Conservation (phyloP, 1,139 yeast genomes). For the Lodderomyces orthopsilosis region DNA sequence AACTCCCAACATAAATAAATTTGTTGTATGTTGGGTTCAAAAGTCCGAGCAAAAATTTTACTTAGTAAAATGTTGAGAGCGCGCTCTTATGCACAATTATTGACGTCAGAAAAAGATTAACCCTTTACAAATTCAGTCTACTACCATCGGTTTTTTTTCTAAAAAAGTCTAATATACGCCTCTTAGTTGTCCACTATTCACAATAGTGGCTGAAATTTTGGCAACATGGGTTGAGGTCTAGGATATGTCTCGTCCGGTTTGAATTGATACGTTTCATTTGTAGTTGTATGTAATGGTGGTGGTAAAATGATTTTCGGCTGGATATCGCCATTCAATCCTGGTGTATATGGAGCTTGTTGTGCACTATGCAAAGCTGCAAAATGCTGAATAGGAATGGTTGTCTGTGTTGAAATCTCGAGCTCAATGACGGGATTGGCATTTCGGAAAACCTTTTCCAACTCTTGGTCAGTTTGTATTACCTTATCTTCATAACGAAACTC, state of each 20-base stretch:
- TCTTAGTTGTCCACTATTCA: too few relatives aligned
- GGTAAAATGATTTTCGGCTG: conserved; percentile 24
- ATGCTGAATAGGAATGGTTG: conserved; percentile 29
- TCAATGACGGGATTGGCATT: conserved; percentile 26
- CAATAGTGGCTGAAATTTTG: conserved; percentile 39
- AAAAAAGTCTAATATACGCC: too few relatives aligned
- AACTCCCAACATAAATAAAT: conserved; percentile 1
- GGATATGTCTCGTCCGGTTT: background rate
- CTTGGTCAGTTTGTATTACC: conserved; percentile 31
- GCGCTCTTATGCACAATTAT: conserved; percentile 5
- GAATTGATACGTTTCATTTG: background rate
- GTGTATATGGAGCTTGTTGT: conserved; percentile 21
- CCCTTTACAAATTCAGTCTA: background rate
- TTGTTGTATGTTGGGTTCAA: conserved; percentile 1
- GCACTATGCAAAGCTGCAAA: conserved; percentile 8
- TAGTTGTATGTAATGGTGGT: conserved; percentile 22
- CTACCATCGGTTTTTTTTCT: too few relatives aligned
- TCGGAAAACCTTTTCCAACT: conserved; percentile 34
- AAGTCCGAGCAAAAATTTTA: background rate
- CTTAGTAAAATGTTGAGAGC: background rate
- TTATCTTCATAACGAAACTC: conserved; percentile 19
- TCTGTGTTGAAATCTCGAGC: conserved; percentile 35
- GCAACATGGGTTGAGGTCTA: conserved; percentile 27
- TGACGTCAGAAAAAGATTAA: conserved; percentile 10
- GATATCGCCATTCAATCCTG: conserved; percentile 9